A percentile compares a stretch with the other conserved stretches of the same genome.
Conservation (phyloP, 2,329 filamentous ascomycete genomes). For the Nigrospora oryzae region DNA sequence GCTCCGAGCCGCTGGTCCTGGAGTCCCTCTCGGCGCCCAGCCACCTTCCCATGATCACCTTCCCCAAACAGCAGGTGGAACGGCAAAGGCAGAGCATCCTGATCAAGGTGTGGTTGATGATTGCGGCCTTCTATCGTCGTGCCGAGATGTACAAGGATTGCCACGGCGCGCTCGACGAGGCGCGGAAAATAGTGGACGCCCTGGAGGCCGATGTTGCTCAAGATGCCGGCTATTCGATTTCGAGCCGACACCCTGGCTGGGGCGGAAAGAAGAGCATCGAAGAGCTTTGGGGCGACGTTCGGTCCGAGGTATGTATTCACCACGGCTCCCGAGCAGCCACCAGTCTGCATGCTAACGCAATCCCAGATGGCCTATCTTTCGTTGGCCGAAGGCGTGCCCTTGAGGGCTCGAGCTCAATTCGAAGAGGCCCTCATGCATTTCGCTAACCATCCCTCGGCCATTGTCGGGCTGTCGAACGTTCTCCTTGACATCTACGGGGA, state of each 20-base stretch:
- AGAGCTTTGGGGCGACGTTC: conserved; percentile 77
- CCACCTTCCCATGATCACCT: conserved; percentile 43
- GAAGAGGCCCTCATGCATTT: conserved; percentile 75
- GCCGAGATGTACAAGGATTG: conserved; percentile 75
- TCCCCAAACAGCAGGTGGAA: conserved; percentile 44
- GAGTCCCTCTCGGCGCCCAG: conserved; percentile 34
- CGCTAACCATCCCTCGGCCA: conserved; percentile 71
- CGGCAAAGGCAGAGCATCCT: conserved; percentile 46
- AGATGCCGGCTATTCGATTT: conserved; percentile 53
- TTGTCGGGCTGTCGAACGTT: conserved; percentile 74
- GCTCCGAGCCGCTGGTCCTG: conserved; percentile 29
- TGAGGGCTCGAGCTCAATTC: conserved; percentile 67
- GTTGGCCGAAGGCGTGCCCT: conserved; percentile 50
- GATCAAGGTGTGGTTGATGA: conserved; percentile 80
- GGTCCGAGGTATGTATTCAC: conserved; percentile 57
- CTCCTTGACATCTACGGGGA: conserved; percentile 78
- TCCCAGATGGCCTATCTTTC: conserved; percentile 59
- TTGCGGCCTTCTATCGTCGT: conserved; percentile 79
- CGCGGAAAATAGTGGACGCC: conserved; percentile 62
- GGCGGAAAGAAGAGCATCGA: conserved; percentile 74
- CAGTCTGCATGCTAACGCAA: conserved; percentile 15
- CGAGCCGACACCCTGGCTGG: conserved; percentile 62
- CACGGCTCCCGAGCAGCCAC: neutral
- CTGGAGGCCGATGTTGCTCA: conserved; percentile 60
- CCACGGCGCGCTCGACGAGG: conserved; percentile 72